phyloP scores from a whole-genome alignment of 345 rosid species.

The Eucalyptus erythrocorys region DNA sequence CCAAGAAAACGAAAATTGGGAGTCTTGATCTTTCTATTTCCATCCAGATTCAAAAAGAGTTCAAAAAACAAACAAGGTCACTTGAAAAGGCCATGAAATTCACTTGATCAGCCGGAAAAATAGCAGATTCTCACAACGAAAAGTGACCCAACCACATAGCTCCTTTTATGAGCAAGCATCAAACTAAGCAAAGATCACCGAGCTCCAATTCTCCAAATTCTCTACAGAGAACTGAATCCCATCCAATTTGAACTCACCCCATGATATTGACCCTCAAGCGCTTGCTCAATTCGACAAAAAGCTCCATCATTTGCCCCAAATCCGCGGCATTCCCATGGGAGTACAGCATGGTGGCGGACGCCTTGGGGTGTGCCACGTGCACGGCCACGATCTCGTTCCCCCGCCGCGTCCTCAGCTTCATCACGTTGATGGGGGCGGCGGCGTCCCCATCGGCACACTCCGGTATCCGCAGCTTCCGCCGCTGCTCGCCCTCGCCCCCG shows the following conservation, averaged over 20 bases:
- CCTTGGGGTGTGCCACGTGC: conserved; percentile 62
- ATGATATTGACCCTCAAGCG: conserved; percentile 79
- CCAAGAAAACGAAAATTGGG: background rate
- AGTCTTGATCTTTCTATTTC: background rate
- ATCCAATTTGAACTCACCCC: conserved; percentile 43
- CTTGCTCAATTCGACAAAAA: conserved; percentile 72
- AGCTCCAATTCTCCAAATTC: background rate
- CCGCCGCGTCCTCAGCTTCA: conserved; percentile 67
- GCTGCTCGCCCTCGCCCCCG: background rate
- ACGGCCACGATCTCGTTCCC: conserved; percentile 78
- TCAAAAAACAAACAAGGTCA: background rate
- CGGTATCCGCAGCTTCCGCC: background rate
- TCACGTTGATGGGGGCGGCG: conserved; percentile 42
- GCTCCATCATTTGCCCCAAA: conserved; percentile 91
- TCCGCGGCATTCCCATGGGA: conserved; percentile 99
- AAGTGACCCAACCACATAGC: background rate
- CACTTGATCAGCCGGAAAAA: background rate
- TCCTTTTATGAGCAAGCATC: background rate
- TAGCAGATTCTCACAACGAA: background rate
- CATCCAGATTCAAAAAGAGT: background rate
- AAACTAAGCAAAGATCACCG: background rate
- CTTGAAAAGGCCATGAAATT: background rate
- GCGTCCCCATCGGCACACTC: background rate
- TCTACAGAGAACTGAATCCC: background rate
- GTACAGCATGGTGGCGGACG: conserved; percentile 64